These are phyloP conservation scores for Ambispora gerdemannii DNA, from an alignment of 192 early-diverging fungal species.

Conservation along the genomic window DNA sequence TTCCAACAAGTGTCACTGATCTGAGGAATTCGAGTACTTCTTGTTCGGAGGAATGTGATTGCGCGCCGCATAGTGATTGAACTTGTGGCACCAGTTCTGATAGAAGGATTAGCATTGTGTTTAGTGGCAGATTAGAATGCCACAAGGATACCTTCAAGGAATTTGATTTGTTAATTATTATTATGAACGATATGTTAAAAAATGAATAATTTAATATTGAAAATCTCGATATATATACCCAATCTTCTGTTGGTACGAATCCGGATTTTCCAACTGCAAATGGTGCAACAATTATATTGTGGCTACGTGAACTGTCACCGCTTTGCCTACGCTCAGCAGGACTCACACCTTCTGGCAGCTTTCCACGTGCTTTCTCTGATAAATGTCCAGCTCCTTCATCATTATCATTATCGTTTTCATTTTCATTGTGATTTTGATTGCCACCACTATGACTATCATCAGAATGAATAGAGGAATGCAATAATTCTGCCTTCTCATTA, in stretches of 20 bases:
- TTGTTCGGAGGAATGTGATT: conserved; percentile 61
- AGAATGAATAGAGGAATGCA: neutral
- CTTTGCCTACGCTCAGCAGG: neutral
- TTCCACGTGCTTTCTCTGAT: conserved; percentile 79
- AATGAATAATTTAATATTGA: conserved; percentile 33
- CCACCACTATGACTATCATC: conserved; percentile 29
- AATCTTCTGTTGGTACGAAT: conserved; percentile 68
- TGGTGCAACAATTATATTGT: conserved; percentile 30
- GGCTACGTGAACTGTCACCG: conserved; percentile 24
- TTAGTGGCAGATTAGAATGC: conserved; percentile 68
- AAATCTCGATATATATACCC: conserved; percentile 54
- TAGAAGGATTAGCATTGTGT: conserved; percentile 61
- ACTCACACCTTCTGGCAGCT: conserved; percentile 51
- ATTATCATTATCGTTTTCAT: conserved; percentile 32
- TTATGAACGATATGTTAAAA: conserved; percentile 15
- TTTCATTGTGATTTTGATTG: neutral
- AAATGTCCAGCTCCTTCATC: conserved; percentile 39
- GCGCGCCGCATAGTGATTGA: conserved; percentile 56
- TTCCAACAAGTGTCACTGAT: conserved; percentile 38
- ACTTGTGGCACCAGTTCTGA: conserved; percentile 66
- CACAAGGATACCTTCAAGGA: conserved; percentile 55
- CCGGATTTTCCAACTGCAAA: conserved; percentile 46
- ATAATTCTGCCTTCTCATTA: conserved; percentile 6
- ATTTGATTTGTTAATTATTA: too few species aligned
- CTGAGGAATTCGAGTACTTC: conserved; percentile 55